These are phyloP conservation scores for Solanum paucissectum DNA, from an alignment of 257 asterid species.

Conservation along the genomic window DNA sequence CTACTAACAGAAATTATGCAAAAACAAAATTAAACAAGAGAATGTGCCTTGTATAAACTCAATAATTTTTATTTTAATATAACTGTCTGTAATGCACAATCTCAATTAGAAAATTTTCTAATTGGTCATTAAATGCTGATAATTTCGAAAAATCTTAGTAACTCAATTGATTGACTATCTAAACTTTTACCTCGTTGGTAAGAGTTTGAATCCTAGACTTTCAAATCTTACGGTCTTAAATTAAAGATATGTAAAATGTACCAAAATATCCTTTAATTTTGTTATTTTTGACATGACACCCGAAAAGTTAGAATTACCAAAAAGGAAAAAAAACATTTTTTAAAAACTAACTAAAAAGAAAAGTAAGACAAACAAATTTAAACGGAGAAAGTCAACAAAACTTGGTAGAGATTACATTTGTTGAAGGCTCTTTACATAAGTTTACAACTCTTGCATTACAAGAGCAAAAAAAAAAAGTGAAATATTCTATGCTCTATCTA, in stretches of 20 bases:
- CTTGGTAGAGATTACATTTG: not conserved
- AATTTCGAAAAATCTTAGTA: not conserved
- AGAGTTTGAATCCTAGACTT: too few species aligned
- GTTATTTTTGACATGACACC: too few species aligned
- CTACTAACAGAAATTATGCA: not conserved
- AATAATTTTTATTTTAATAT: not conserved
- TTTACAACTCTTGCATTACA: not conserved
- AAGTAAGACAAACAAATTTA: too few species aligned
- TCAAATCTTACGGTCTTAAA: not conserved
- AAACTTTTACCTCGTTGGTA: too few species aligned
- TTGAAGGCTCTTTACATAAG: not conserved
- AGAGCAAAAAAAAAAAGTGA: not conserved
- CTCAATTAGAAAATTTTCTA: not conserved
- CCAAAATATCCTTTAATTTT: too few species aligned
- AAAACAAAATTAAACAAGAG: not conserved
- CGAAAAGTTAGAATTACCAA: too few species aligned
- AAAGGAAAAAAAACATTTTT: too few species aligned
- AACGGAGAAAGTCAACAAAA: not conserved
- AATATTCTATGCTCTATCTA: not conserved
- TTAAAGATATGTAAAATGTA: too few species aligned
- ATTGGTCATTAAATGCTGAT: not conserved
- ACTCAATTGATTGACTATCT: fast-evolving
- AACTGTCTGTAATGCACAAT: not conserved
- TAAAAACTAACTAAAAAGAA: not conserved
- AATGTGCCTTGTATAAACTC: not conserved